These are phyloP conservation scores for Coniochaeta prunicola DNA, from an alignment of 2,329 filamentous ascomycete genomes.

Conservation along the genomic window DNA sequence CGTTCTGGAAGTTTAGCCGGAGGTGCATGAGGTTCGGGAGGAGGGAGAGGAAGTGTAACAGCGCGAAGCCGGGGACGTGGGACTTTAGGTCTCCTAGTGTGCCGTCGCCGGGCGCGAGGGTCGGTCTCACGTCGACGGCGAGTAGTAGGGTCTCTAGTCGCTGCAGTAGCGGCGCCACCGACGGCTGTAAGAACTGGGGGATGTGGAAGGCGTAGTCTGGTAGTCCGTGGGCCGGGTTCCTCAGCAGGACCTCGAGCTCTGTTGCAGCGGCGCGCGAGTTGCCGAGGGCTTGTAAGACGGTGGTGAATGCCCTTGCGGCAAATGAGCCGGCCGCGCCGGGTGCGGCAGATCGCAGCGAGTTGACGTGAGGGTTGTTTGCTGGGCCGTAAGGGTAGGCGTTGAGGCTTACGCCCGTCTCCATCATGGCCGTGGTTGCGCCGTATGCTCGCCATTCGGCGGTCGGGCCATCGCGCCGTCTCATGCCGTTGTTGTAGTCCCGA, in stretches of 20 bases:
- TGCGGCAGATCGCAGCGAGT: slow-evolving; percentile 19
- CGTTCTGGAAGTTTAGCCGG: slow-evolving; percentile 39
- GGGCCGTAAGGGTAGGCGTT: too few species aligned
- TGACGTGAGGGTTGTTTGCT: slow-evolving; percentile 13
- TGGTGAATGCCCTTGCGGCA: slow-evolving; percentile 21
- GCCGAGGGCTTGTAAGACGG: slow-evolving; percentile 34
- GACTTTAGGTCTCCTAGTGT: background rate
- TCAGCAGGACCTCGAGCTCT: slow-evolving; percentile 41
- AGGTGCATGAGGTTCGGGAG: slow-evolving; percentile 40
- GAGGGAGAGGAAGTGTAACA: slow-evolving; percentile 28
- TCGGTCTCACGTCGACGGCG: slow-evolving; percentile 9
- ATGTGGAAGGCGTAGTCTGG: slow-evolving; percentile 38
- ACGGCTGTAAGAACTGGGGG: slow-evolving; percentile 26
- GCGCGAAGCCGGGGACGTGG: background rate
- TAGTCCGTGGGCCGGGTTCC: slow-evolving; percentile 20
- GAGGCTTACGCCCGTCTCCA: background rate
- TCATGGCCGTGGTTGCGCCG: slow-evolving; percentile 31
- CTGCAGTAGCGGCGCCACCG: slow-evolving; percentile 32
- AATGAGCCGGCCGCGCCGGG: background rate
- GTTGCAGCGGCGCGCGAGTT: slow-evolving; percentile 27
- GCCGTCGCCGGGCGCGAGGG: background rate
- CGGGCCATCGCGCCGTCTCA: background rate
- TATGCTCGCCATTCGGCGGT: slow-evolving; percentile 46
- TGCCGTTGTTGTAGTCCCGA: slow-evolving; percentile 44
- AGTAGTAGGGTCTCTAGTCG: slow-evolving; percentile 40